Evolutionary conservation across 768 basidiomycete genomes (phyloP).

Genomic region (Leucocoprinus sp.): DNA sequence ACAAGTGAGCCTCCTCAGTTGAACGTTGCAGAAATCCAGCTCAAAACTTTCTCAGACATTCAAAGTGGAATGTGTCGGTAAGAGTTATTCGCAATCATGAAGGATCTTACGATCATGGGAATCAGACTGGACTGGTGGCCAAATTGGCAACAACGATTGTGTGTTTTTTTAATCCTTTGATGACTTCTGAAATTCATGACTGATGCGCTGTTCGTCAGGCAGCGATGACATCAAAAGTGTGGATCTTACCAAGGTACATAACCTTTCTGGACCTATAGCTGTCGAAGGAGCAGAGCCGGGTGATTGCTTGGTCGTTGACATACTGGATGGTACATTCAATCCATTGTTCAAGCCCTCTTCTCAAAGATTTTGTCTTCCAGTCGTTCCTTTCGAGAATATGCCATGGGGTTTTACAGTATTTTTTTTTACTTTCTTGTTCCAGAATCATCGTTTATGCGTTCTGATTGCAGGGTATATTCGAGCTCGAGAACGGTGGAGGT

Average conservation of each 20-base stretch:
- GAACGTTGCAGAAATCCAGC: background rate
- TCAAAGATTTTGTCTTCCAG: constrained; percentile 23
- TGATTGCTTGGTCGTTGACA: constrained; percentile 73
- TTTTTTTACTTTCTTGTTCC: background rate
- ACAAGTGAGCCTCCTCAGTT: constrained; percentile 25
- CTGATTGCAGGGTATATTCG: constrained; percentile 54
- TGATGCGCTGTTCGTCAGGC: constrained; percentile 22
- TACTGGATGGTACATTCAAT: constrained; percentile 51
- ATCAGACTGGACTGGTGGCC: constrained; percentile 71
- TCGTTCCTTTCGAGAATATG: constrained; percentile 63
- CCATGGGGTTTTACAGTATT: constrained; percentile 74
- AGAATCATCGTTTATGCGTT: background rate
- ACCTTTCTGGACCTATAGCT: constrained; percentile 69
- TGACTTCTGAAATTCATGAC: background rate
- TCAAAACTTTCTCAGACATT: constrained; percentile 37
- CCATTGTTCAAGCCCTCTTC: background rate
- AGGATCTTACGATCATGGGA: background rate
- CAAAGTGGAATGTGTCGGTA: constrained; percentile 64
- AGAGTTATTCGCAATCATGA: constrained; percentile 11
- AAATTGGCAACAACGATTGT: constrained; percentile 73
- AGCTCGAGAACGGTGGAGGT: constrained; percentile 65
- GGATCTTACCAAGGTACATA: constrained; percentile 59
- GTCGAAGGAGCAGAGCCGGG: constrained; percentile 74
- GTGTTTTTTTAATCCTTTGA: constrained; percentile 16
- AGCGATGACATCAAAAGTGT: constrained; percentile 64